Evolutionary conservation across 257 asterid genomes (phyloP), one percentile per base, ranked within the genome.

Genomic region (Cynanchum wilfordii): DNA sequence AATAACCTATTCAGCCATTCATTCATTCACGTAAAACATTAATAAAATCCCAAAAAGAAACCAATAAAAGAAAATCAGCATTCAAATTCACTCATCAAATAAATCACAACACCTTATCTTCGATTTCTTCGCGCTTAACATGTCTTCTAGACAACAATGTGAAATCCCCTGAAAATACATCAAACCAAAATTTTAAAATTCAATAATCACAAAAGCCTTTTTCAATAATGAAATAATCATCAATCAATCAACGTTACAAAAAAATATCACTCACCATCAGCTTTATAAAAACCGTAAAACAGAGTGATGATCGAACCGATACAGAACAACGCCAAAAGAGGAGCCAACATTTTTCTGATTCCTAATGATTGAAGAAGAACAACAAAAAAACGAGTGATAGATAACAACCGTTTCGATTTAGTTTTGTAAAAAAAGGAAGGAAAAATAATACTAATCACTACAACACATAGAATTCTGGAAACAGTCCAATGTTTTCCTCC

Each of bases 101-200:
- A 51, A 51, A 51, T 59, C 25, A 66, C 55, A 40, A 11, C 52
- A 90, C 97, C 95, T 91, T 94, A 82, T 91, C 97, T 84, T 94
- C 92, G 36, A 91, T 91, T 85, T 86, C 93, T 73, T 89, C 89
- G 33, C 90, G 90, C 81, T 94, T 91, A 62, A 85, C 96, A 20
- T 80, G 77, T 68, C 84, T 79, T 71, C 79, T 94, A 33, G 97
- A 89, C 84, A 91, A 73, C 80, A 94, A 76, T 13, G 97, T 91
- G 79, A 94, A 80, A 87, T 94, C 99, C 74, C 93, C 98, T 91
- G 86, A 33, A 25, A 59, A 57, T 63, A 66, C 36, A 60, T 49
- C 29, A 38, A 4, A 10, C n/a, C 9, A 51, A 65, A 19, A 57
- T 52, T 36, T 56, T 19, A 49, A 67, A 68, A 38, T 63, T 55